Evolutionary conservation across 2,329 filamentous ascomycete genomes (phyloP).

Genomic region (Setomelanomma holmii): DNA sequence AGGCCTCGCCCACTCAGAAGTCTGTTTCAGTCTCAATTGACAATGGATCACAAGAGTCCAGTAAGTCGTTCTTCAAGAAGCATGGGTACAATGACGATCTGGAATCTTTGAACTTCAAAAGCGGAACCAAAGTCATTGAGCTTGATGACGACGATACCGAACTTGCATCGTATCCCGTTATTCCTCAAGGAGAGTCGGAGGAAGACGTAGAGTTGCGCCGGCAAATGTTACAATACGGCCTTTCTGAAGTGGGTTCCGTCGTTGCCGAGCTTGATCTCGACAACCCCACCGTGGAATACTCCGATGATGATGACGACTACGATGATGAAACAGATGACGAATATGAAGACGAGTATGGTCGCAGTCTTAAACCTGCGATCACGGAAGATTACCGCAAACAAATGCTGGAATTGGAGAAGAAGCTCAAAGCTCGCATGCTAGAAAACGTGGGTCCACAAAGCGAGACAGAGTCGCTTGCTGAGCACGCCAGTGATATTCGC

Average conservation of each 20-base stretch:
- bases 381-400: slow-evolving; percentile 77
- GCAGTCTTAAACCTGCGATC: slow-evolving; percentile 71
- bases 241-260: slow-evolving; percentile 87
- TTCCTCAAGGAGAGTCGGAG: slow-evolving; percentile 75
- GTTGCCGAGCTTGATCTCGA: slow-evolving; percentile 91
- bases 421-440: slow-evolving; percentile 67
- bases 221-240: slow-evolving; percentile 89
- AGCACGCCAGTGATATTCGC: slow-evolving; percentile 64
- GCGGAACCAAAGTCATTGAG: slow-evolving; percentile 50
- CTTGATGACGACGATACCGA: slow-evolving; percentile 53
- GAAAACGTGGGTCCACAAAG: slow-evolving; percentile 64
- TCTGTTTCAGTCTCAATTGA: slow-evolving; percentile 70
- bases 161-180: slow-evolving; percentile 57
- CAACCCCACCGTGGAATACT: slow-evolving; percentile 61
- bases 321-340: slow-evolving; percentile 61
- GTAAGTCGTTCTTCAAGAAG: slow-evolving; percentile 11
- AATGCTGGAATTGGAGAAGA: slow-evolving; percentile 86
- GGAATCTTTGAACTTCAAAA: slow-evolving; percentile 36
- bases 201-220: slow-evolving; percentile 82
- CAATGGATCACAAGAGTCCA: slow-evolving; percentile 51
- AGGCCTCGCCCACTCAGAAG: slow-evolving; percentile 54
- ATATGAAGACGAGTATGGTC: slow-evolving; percentile 78
- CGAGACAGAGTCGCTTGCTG: slow-evolving; percentile 44
- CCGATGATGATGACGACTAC: slow-evolving; percentile 60
- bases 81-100: slow-evolving; percentile 37